Base-by-base conservation (phyloP, 495 filamentous ascomycete genomes). In the Barbatosphaeria neglecta region DNA sequence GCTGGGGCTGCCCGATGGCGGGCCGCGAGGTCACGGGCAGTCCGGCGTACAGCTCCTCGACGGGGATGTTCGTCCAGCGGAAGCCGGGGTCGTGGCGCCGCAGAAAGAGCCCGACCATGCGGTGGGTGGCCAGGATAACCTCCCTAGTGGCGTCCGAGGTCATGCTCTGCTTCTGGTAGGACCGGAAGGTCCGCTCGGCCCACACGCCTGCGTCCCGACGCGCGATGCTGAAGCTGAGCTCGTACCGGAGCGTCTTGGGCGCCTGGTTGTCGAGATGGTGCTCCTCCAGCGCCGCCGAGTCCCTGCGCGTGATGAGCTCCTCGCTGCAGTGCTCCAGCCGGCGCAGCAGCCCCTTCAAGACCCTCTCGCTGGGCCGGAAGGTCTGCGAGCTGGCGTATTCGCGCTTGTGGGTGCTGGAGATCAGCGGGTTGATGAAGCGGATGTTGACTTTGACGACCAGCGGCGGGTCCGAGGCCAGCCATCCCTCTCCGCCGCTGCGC, bases 251-350 rank as follows among this genome's bases (percentile, higher is more conserved):
- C 2, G 68, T 59, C 42, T 73, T 73, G 35, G 59, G 61, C 23
- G 59, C 58, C 1, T 46, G 41, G 39, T 59, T 43, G 18, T 56
- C 66, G 35, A 60, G 61, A 46, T 52, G 60, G 46, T 57, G 53
- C 23, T 57, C 50, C 9, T 67, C 66, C 43, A 68, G 56, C 11
- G 68, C 69, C n/a, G 46, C 58, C 6, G 67, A 67, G 55, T 73
- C 69, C 44, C 63, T 68, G 41, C 69, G 60, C 10, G 68, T 72
- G 48, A 73, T 57, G 33, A 73, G 56, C 50, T 73, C 69, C 44
- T 69, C 45, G 35, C 60, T 66, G 50, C 67, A 72, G 47, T 68
- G 68, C 51, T 72, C 66, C 28, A 72, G 64, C 37, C 69, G 67
- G 28, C 67, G 63, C 18, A 72, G 48, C 7, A 73, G 53, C 3